These are phyloP conservation scores for Penicillium paradoxum DNA, from an alignment of 495 filamentous ascomycete genomes.

Conservation along the genomic window DNA sequence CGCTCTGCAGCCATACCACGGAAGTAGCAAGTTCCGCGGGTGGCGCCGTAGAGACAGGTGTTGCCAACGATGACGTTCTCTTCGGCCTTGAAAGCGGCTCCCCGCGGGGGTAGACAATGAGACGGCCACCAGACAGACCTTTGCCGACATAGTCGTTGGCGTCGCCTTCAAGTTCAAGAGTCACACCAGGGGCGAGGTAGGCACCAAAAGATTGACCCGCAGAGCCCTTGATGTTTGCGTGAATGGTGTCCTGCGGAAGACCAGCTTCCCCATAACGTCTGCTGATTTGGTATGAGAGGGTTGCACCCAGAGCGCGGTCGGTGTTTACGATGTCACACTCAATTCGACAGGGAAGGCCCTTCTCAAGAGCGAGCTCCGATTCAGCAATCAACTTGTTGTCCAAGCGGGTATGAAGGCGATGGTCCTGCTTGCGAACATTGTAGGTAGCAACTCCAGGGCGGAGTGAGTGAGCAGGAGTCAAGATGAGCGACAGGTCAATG, in stretches of 20 bases:
- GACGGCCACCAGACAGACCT: conserved; percentile 88
- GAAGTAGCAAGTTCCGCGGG: conserved; percentile 93
- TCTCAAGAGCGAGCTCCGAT: conserved; percentile 93
- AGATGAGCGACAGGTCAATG: conserved; percentile 90
- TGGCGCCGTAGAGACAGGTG: conserved; percentile 96
- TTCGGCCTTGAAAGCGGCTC: conserved; percentile 93
- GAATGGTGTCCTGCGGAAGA: conserved; percentile 89
- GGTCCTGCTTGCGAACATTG: conserved; percentile 98
- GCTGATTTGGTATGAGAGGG: conserved; percentile 94
- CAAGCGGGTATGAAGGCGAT: conserved; percentile 85
- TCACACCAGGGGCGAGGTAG: conserved; percentile 91
- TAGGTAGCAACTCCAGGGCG: conserved; percentile 96
- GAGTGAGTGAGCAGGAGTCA: conserved; percentile 94
- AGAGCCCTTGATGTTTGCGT: conserved; percentile 97
- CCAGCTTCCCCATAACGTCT: conserved; percentile 88
- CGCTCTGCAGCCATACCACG: conserved; percentile 95
- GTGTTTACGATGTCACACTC: conserved; percentile 99
- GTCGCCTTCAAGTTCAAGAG: conserved; percentile 95
- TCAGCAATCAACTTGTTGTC: conserved; percentile 99
- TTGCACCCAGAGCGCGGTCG: conserved; percentile 90
- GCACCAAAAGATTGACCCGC: conserved; percentile 98
- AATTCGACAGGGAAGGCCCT: conserved; percentile 89
- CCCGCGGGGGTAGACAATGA: conserved; percentile 96
- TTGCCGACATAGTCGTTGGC: conserved; percentile 99
- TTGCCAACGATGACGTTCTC: conserved; percentile 97